Evolutionary conservation across 2,329 filamentous ascomycete species (phyloP).

Genomic region (Botrytis fragariae): DNA sequence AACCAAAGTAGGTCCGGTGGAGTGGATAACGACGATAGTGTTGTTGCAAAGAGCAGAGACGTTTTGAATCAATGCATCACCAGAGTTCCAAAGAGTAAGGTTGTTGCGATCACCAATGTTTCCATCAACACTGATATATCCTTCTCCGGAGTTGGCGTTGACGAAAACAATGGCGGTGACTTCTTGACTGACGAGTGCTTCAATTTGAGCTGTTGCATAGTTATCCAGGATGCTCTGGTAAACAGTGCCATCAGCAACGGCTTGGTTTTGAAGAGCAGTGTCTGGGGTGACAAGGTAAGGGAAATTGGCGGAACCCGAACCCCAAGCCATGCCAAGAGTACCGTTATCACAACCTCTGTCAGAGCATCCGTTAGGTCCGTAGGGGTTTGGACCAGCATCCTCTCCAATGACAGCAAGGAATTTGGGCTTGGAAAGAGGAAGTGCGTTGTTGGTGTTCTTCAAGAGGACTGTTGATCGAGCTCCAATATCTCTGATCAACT

Average conservation of each 20-base stretch:
- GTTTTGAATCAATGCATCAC: constrained; percentile 76
- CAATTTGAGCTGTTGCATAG: constrained; percentile 64
- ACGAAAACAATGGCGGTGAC: constrained; percentile 82
- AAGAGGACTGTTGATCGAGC: constrained; percentile 82
- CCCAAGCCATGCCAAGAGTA: constrained; percentile 75
- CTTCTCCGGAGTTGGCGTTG: constrained; percentile 83
- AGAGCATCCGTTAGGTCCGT: constrained; percentile 48
- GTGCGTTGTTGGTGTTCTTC: constrained; percentile 70
- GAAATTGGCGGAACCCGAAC: constrained; percentile 70
- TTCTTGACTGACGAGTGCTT: constrained; percentile 58
- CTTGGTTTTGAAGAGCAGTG: constrained; percentile 64
- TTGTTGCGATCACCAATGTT: constrained; percentile 91
- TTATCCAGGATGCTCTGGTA: constrained; percentile 69
- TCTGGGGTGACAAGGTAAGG: constrained; percentile 78
- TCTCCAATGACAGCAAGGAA: constrained; percentile 77
- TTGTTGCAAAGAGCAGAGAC: constrained; percentile 78
- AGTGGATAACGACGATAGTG: constrained; percentile 90
- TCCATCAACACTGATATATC: constrained; percentile 76
- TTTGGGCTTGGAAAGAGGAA: constrained; percentile 77
- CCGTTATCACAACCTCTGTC: constrained; percentile 62
- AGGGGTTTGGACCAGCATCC: constrained; percentile 71
- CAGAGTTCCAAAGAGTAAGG: constrained; percentile 82
- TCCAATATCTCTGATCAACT: constrained; percentile 71
- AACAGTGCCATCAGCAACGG: constrained; percentile 56
- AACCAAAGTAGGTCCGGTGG: constrained; percentile 74